These are phyloP conservation scores for Scortechinia acanthostroma DNA, from an alignment of 2,329 filamentous ascomycete species.

Conservation along the genomic window DNA sequence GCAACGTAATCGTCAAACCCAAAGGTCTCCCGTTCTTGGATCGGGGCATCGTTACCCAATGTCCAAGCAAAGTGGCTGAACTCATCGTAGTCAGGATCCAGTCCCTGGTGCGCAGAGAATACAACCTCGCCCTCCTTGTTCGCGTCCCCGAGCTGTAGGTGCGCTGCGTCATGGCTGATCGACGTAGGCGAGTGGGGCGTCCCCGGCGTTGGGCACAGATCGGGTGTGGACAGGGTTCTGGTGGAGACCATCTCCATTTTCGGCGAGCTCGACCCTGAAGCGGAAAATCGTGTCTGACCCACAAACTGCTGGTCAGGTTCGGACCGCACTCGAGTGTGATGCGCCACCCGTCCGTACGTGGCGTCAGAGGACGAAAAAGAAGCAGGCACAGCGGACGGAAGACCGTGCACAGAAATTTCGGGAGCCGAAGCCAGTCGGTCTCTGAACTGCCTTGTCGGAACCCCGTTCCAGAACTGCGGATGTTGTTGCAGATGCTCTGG, in stretches of 20 bases:
- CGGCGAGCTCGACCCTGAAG: neutral
- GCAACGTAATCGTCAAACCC: constrained; percentile 20
- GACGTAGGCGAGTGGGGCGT: neutral
- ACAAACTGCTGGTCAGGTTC: neutral
- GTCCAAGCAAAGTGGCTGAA: constrained; percentile 20
- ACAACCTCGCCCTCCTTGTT: constrained; percentile 7
- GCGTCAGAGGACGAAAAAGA: too few relatives aligned
- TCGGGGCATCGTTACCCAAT: constrained; percentile 11
- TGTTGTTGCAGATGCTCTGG: neutral
- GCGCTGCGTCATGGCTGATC: neutral
- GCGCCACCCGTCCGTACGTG: too few relatives aligned
- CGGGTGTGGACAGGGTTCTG: neutral
- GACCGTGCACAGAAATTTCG: constrained; percentile 14
- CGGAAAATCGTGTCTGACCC: neutral
- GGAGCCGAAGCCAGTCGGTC: constrained; percentile 21
- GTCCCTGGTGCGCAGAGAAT: constrained; percentile 14
- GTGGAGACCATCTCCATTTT: neutral
- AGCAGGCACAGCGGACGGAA: constrained; percentile 7
- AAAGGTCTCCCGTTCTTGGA: constrained; percentile 12
- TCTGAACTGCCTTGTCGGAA: constrained; percentile 14
- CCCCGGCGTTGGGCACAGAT: neutral
- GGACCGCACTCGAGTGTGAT: neutral
- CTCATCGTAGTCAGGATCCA: constrained; percentile 19
- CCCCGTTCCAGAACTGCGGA: neutral
- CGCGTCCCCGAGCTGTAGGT: neutral